A percentile compares a stretch with the other conserved stretches of the same genome.
phyloP scores from a whole-genome alignment of 228 moss, liverwort and hornwort genomes.

The Sphagnum magellanicum region DNA sequence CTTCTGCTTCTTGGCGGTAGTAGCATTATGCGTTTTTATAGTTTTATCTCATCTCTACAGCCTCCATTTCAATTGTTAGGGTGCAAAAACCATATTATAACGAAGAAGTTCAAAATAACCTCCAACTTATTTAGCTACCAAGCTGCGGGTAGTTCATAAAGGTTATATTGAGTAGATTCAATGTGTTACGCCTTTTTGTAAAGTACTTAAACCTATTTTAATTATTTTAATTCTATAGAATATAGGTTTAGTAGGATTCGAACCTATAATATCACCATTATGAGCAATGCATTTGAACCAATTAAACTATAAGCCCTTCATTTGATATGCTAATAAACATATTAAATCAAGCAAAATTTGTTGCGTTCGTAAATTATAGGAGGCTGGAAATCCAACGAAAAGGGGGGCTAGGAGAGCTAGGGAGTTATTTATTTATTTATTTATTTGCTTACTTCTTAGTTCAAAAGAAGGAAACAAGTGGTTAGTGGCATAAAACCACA shows the following conservation, averaged over 20 bases:
- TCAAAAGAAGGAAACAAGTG: constrained; percentile 3
- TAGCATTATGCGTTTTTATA: constrained; percentile 3
- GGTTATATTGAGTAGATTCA: not conserved
- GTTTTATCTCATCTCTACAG: constrained; percentile 4
- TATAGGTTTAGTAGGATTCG: no score
- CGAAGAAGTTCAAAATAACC: not conserved
- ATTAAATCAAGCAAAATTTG: constrained; percentile 2
- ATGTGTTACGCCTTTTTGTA: no score
- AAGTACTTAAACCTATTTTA: no score
- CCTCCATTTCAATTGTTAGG: constrained; percentile 1
- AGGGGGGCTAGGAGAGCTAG: constrained; percentile 3
- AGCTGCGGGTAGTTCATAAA: not conserved
- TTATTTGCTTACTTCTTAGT: not conserved
- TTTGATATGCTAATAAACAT: no score
- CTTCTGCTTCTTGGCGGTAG: no score
- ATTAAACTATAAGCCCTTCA: no score
- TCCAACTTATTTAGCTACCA: not conserved
- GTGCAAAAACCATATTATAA: not conserved
- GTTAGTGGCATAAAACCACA: constrained; percentile 3
- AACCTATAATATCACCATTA: no score
- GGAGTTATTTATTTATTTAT: not conserved
- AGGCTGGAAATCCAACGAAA: constrained; percentile 3
- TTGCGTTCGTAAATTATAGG: constrained; percentile 1
- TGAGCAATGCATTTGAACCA: no score
- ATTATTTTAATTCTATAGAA: no score